These are phyloP conservation scores for Zalaria sp. DNA, from an alignment of 2,329 filamentous ascomycete species.

Conservation along the genomic window DNA sequence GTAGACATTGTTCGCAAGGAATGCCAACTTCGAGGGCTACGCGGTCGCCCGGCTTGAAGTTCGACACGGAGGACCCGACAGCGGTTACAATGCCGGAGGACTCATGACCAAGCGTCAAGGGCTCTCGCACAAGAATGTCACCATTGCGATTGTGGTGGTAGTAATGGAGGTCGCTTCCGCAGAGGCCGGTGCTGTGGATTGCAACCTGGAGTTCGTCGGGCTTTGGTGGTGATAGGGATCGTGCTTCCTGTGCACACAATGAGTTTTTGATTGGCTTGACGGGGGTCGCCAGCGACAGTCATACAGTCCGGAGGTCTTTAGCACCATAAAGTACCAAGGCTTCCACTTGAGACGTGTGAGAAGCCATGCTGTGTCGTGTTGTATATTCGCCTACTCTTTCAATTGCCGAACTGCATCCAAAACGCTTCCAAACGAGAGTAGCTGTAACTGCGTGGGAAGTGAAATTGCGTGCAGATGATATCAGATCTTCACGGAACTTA, in stretches of 20 bases:
- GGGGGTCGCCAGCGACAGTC: slow-evolving; percentile 7
- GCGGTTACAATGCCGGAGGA: slow-evolving; percentile 67
- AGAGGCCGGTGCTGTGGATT: slow-evolving; percentile 53
- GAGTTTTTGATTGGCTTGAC: not conserved
- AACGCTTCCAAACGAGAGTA: no score
- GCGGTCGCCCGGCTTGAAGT: slow-evolving; percentile 59
- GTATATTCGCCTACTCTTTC: no score
- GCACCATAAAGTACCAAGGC: slow-evolving; percentile 45
- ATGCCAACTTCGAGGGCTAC: slow-evolving; percentile 88
- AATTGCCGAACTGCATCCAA: no score
- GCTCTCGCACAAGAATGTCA: slow-evolving; percentile 67
- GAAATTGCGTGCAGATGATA: no score
- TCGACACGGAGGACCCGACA: slow-evolving; percentile 40
- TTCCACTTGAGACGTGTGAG: slow-evolving; percentile 22
- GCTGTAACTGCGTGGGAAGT: no score
- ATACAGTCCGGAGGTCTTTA: slow-evolving; percentile 45
- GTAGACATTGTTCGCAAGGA: slow-evolving; percentile 54
- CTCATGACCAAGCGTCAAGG: slow-evolving; percentile 67
- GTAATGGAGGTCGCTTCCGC: slow-evolving; percentile 67
- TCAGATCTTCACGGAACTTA: no score
- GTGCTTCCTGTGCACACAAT: slow-evolving; percentile 35
- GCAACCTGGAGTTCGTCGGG: slow-evolving; percentile 47
- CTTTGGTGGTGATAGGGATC: slow-evolving; percentile 31
- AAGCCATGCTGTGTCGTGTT: not conserved
- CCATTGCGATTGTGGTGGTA: slow-evolving; percentile 78